phyloP scores from a whole-genome alignment of 2,329 filamentous ascomycete species.

The Colletotrichum aenigma region DNA sequence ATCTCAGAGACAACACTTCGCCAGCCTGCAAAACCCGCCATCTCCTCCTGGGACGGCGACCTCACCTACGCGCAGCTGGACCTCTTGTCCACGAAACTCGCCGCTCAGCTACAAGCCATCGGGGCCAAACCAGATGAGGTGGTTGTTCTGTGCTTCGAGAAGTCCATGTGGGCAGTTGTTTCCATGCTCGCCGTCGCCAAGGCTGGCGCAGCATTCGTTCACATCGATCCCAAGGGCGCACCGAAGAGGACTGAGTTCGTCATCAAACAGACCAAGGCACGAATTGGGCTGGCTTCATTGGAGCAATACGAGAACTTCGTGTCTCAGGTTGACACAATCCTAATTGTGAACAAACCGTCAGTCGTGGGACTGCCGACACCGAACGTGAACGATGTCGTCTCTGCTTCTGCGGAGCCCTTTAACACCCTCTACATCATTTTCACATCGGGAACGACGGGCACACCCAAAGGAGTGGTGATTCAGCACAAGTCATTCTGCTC shows the following conservation, averaged over 20 bases:
- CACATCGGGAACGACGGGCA: constrained; percentile 57
- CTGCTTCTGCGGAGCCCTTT: neutral
- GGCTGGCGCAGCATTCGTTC: constrained; percentile 33
- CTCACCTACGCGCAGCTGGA: constrained; percentile 25
- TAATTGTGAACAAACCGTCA: neutral
- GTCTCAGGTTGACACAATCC: neutral
- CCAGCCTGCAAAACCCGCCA: neutral
- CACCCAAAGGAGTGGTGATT: constrained; percentile 53
- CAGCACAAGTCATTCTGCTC: constrained; percentile 29
- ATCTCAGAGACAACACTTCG: neutral
- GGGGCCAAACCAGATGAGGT: constrained; percentile 23
- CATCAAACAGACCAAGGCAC: neutral
- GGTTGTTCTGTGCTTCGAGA: constrained; percentile 31
- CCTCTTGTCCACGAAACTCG: constrained; percentile 17
- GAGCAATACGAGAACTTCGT: neutral
- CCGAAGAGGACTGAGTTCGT: neutral
- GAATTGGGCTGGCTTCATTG: neutral
- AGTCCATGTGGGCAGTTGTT: constrained; percentile 29
- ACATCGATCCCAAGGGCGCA: constrained; percentile 26
- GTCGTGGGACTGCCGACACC: neutral
- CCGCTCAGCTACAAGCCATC: constrained; percentile 6
- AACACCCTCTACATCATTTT: constrained; percentile 46
- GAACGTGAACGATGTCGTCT: neutral
- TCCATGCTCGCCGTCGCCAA: constrained; percentile 34
- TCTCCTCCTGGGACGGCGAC: constrained; percentile 26